phyloP scores from a whole-genome alignment of 768 basidiomycete genomes.

The Kwoniella sp. region DNA sequence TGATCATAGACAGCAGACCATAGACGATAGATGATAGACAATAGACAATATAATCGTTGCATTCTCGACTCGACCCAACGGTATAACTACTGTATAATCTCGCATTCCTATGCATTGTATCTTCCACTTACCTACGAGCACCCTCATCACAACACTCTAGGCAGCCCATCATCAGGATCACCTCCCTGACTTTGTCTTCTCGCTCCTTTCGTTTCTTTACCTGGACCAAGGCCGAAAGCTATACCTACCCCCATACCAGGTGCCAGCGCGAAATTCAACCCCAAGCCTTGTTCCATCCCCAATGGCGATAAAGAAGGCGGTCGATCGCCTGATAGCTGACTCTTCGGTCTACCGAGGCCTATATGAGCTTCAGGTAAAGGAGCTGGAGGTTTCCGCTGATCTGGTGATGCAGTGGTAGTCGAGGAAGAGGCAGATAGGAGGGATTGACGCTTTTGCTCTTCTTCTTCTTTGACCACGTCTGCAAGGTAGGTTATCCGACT shows the following conservation, averaged over 20 bases:
- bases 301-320: not conserved
- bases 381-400: not conserved
- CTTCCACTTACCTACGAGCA: too few species aligned
- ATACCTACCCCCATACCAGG: constrained; percentile 8
- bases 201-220: not conserved
- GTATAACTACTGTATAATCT: not conserved
- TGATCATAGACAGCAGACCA: too few species aligned
- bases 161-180: constrained; percentile 4
- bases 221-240: not conserved
- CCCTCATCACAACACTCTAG: not conserved
- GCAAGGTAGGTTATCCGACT: constrained; percentile 28
- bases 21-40: constrained; percentile 12
- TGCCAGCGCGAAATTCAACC: constrained; percentile 4
- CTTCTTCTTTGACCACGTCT: constrained; percentile 21
- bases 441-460: constrained; percentile 7
- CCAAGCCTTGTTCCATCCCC: constrained; percentile 1
- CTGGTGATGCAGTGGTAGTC: not conserved
- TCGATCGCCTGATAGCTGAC: constrained; percentile 1
- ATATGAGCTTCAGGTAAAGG: not conserved
- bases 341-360: not conserved
- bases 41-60: constrained; percentile 6
- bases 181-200: not conserved
- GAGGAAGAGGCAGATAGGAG: not conserved
- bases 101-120: not conserved
- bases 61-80: not conserved